These are phyloP conservation scores for Pigoraptor vietnamica DNA, from an alignment of 78 protist species.

Conservation along the genomic window DNA sequence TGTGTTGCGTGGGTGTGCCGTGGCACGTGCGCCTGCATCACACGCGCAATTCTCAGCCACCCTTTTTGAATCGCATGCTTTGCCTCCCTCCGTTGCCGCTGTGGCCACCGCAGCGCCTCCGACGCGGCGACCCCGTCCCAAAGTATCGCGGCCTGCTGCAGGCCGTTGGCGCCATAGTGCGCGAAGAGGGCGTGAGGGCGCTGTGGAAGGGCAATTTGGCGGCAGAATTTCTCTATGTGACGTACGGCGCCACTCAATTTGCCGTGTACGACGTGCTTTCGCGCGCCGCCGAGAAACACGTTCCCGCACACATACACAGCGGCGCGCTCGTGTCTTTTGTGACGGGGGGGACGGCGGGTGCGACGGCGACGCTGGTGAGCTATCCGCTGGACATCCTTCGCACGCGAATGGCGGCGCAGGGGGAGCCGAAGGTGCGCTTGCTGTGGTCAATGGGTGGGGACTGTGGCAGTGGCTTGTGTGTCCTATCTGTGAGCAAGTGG, in stretches of 20 bases:
- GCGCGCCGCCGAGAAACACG: conserved; percentile 7
- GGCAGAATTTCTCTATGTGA: conserved; percentile 13
- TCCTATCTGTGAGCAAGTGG: no score
- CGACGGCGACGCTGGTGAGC: background rate
- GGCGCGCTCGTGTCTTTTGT: conserved; percentile 3
- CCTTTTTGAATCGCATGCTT: no score
- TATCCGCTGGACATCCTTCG: conserved; percentile 33
- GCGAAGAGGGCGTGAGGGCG: conserved; percentile 10
- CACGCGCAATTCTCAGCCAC: no score
- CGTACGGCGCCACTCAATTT: conserved; percentile 20
- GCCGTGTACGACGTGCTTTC: conserved; percentile 4
- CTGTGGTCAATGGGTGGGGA: no score
- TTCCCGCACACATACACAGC: background rate
- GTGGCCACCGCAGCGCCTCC: no score
- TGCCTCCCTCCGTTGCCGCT: no score
- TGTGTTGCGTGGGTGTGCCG: no score
- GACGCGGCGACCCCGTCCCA: no score
- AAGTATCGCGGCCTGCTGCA: background rate
- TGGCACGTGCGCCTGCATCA: no score
- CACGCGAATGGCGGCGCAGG: conserved; percentile 38
- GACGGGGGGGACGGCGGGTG: conserved; percentile 26
- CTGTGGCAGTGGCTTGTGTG: no score
- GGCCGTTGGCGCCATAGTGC: background rate
- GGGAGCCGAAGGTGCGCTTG: conserved; percentile 35
- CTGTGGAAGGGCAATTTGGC: conserved; percentile 28